Evolutionary conservation across 2,329 filamentous ascomycete genomes (phyloP).

Genomic region (Myrmaecium sp.): DNA sequence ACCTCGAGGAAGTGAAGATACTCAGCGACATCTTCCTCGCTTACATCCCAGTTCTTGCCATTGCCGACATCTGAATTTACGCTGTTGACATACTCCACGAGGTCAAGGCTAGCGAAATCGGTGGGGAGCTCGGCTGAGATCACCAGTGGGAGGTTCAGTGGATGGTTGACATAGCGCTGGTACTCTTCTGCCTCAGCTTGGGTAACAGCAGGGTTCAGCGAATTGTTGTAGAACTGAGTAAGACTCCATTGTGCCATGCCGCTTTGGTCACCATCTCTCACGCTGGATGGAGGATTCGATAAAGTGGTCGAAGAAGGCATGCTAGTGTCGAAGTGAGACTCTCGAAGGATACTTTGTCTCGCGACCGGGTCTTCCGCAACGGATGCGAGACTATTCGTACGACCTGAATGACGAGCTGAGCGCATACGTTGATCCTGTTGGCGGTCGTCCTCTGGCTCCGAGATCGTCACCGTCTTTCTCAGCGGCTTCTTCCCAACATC

Average conservation of each 20-base stretch:
- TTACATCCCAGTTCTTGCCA: slow-evolving; percentile 27
- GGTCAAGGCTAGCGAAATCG: slow-evolving; percentile 41
- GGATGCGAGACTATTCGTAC: slow-evolving; percentile 1
- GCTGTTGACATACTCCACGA: slow-evolving; percentile 64
- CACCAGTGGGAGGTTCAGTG: slow-evolving; percentile 73
- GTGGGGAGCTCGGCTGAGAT: slow-evolving; percentile 49
- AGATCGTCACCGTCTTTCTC: slow-evolving; percentile 53
- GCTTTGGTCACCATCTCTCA: slow-evolving; percentile 53
- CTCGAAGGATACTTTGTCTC: slow-evolving; percentile 26
- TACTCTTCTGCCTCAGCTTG: slow-evolving; percentile 71
- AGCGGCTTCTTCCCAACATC: slow-evolving; percentile 44
- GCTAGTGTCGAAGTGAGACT: slow-evolving; percentile 19
- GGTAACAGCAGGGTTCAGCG: slow-evolving; percentile 69
- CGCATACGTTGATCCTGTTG: slow-evolving; percentile 9
- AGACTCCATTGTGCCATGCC: slow-evolving; percentile 80
- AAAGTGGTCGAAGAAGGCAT: slow-evolving; percentile 9
- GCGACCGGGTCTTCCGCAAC: slow-evolving; percentile 4
- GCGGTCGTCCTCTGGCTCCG: slow-evolving; percentile 35
- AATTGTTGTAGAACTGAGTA: slow-evolving; percentile 68
- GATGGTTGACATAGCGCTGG: slow-evolving; percentile 72
- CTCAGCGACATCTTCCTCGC: slow-evolving; percentile 50
- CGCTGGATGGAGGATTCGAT: slow-evolving; percentile 8
- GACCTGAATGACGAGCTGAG: too few species aligned
- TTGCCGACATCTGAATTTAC: slow-evolving; percentile 42
- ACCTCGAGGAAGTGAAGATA: slow-evolving; percentile 65